A percentile compares a stretch with the other conserved stretches of the same genome.
These are phyloP conservation scores for Kodamaea hsintzibuensis DNA, from an alignment of 805 yeast species.

Conservation along the genomic window DNA sequence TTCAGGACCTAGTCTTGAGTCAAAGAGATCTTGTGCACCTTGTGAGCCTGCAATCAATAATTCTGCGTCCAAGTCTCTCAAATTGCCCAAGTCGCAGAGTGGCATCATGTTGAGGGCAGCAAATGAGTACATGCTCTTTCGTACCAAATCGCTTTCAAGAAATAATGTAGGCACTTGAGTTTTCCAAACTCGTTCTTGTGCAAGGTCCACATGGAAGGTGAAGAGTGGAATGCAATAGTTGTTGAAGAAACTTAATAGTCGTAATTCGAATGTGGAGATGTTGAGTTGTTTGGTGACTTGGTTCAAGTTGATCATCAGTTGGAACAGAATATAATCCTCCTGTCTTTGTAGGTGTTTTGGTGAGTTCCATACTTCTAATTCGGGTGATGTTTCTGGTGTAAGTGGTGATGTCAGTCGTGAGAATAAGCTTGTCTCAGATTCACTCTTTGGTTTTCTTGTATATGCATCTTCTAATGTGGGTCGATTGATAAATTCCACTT, in stretches of 20 bases:
- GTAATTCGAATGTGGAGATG: conserved; percentile 23
- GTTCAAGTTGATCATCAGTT: conserved; percentile 11
- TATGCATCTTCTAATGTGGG: neutral
- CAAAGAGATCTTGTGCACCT: neutral
- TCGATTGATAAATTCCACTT: neutral
- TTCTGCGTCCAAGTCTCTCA: conserved; percentile 11
- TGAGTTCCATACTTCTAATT: neutral
- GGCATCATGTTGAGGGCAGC: conserved; percentile 29
- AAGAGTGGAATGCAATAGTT: conserved; percentile 27
- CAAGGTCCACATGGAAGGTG: conserved; percentile 23
- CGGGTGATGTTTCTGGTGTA: neutral
- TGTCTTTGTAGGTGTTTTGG: neutral
- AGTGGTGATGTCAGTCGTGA: neutral
- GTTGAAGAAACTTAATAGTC: conserved; percentile 30
- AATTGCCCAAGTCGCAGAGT: conserved; percentile 18
- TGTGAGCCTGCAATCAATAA: neutral
- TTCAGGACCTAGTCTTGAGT: neutral
- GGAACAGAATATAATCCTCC: neutral
- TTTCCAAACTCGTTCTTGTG: conserved; percentile 26
- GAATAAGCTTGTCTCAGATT: neutral
- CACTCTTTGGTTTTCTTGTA: neutral
- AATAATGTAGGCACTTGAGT: conserved; percentile 27
- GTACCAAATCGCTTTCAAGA: conserved; percentile 24
- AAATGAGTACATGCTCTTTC: conserved; percentile 26
- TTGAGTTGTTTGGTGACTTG: conserved; percentile 21